A percentile compares a stretch with the other conserved stretches of the same genome.
Evolutionary conservation across 1,139 yeast species (phyloP).

Genomic region (Kodamaea derodonti): DNA sequence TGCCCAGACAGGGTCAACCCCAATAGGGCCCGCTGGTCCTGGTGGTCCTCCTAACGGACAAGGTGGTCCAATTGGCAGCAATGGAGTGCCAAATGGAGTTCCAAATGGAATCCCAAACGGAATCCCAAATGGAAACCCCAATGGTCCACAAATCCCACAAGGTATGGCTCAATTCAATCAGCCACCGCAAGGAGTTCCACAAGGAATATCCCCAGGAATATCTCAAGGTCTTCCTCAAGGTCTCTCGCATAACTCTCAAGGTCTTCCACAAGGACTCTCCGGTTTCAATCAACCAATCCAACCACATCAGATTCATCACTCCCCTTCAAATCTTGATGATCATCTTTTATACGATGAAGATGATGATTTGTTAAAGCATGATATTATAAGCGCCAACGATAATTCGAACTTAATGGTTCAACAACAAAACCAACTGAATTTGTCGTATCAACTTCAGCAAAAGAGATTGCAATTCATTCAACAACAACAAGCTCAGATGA

Average conservation of each 20-base stretch:
- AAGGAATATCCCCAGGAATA: too few relatives aligned
- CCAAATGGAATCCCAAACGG: too few relatives aligned
- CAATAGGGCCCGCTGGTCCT: too few relatives aligned
- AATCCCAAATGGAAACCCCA: too few relatives aligned
- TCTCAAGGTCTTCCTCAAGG: too few relatives aligned
- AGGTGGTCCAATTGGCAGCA: too few relatives aligned
- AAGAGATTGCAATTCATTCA: constrained; percentile 15
- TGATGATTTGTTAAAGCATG: constrained; percentile 4
- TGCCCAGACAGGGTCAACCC: too few relatives aligned
- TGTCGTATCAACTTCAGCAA: constrained; percentile 14
- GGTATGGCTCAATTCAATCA: background rate
- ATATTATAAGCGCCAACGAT: constrained; percentile 5
- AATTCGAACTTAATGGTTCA: constrained; percentile 5
- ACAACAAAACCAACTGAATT: constrained; percentile 10
- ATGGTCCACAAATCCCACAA: background rate
- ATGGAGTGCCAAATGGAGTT: too few relatives aligned
- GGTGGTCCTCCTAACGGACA: too few relatives aligned
- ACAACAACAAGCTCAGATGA: constrained; percentile 10
- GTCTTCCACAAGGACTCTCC: too few relatives aligned
- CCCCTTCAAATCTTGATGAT: background rate
- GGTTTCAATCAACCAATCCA: constrained; percentile 1
- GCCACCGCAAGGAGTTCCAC: too few relatives aligned
- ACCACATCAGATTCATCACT: constrained; percentile 1
- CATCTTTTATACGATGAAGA: constrained; percentile 4
- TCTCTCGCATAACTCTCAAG: too few relatives aligned